These are phyloP conservation scores for Penicillium roqueforti DNA, from an alignment of 495 filamentous ascomycete genomes.

Conservation along the genomic window DNA sequence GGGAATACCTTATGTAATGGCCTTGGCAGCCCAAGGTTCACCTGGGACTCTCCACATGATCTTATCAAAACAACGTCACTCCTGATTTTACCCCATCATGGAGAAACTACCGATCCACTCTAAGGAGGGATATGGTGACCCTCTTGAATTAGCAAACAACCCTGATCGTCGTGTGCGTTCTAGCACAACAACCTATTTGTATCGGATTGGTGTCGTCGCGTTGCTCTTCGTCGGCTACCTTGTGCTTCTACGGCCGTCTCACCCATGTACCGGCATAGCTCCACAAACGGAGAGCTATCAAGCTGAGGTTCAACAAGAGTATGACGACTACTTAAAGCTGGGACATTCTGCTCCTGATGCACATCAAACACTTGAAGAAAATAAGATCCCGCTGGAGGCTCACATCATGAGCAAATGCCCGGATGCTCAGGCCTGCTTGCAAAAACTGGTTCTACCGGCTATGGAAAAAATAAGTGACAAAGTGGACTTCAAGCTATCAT, in stretches of 20 bases:
- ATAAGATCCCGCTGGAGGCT: conserved; percentile 73
- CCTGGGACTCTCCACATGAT: conserved; percentile 7
- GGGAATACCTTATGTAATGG: conserved; percentile 7
- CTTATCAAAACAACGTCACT: conserved; percentile 11
- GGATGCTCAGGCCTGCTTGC: conserved; percentile 75
- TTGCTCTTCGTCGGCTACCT: conserved; percentile 18
- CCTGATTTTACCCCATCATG: conserved; percentile 14
- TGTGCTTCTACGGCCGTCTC: conserved; percentile 12
- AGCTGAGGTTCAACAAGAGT: background rate
- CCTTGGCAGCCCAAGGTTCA: background rate
- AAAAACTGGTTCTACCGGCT: conserved; percentile 73
- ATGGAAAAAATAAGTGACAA: conserved; percentile 79
- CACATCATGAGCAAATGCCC: conserved; percentile 97
- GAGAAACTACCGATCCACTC: conserved; percentile 25
- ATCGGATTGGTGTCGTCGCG: conserved; percentile 18
- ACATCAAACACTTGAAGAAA: conserved; percentile 1
- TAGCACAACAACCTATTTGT: conserved; percentile 10
- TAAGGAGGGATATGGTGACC: conserved; percentile 9
- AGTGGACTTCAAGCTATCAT: conserved; percentile 86
- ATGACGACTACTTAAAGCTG: background rate
- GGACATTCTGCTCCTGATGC: background rate
- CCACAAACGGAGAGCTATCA: background rate
- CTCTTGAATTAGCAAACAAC: conserved; percentile 4
- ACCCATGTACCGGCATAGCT: background rate
- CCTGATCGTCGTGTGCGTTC: conserved; percentile 3